A percentile compares a stretch with the other conserved stretches of the same genome.
phyloP scores from a whole-genome alignment of 495 filamentous ascomycete genomes.

The Penicillium macrosclerotiorum region DNA sequence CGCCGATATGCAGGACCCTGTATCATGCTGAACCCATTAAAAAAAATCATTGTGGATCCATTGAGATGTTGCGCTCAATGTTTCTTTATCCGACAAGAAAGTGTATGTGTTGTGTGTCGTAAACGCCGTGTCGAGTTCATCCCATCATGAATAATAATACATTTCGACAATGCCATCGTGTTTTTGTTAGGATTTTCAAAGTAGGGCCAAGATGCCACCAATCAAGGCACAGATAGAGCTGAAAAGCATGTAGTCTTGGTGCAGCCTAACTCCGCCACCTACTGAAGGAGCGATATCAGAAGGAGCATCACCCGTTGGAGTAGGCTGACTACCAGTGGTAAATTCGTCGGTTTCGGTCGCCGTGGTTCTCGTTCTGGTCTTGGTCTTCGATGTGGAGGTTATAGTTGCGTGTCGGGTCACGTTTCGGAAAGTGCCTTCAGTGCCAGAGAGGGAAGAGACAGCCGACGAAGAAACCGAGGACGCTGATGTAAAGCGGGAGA shows the following conservation, averaged over 20 bases:
- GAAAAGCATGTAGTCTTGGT: conserved; percentile 8
- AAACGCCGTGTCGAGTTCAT: conserved; percentile 20
- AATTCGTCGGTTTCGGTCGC: neutral
- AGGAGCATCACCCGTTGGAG: conserved; percentile 10
- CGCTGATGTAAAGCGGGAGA: conserved; percentile 48
- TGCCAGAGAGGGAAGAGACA: conserved; percentile 47
- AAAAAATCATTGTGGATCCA: conserved; percentile 15
- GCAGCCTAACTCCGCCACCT: conserved; percentile 8
- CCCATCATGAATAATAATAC: conserved; percentile 27
- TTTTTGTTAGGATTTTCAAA: conserved; percentile 14
- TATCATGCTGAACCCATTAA: conserved; percentile 8
- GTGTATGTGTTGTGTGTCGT: conserved; percentile 8
- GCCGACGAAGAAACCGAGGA: conserved; percentile 43
- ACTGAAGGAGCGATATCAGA: conserved; percentile 19
- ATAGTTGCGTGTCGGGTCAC: conserved; percentile 7
- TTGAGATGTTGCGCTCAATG: conserved; percentile 2
- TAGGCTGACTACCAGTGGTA: conserved; percentile 1
- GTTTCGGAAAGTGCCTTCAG: conserved; percentile 26
- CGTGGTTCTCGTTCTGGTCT: neutral
- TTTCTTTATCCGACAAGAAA: too few species aligned
- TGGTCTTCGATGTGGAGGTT: conserved; percentile 4
- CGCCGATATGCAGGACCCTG: conserved; percentile 19
- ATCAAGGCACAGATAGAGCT: conserved; percentile 21
- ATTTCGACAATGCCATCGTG: conserved; percentile 7
- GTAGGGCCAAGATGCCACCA: conserved; percentile 13